These are phyloP conservation scores for Globisporangium lucens DNA, from an alignment of 352 stramenopile genomes.

Conservation along the genomic window DNA sequence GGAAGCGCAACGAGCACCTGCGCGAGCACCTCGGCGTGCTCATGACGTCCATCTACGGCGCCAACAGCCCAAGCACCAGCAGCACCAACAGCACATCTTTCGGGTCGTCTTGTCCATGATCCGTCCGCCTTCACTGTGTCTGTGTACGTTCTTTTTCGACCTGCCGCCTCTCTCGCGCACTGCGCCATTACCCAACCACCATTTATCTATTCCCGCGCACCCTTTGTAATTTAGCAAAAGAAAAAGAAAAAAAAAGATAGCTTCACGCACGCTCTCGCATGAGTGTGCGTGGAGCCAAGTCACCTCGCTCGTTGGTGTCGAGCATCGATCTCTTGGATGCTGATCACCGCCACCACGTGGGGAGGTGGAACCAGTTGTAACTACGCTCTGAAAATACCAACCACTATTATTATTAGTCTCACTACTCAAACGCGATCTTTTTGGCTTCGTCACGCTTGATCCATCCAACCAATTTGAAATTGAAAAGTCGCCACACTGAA, in stretches of 20 bases:
- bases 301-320: background rate
- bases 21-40: slow-evolving; percentile 51
- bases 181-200: background rate
- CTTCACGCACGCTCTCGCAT: background rate
- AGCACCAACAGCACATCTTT: background rate
- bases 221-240: background rate
- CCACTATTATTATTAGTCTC: background rate
- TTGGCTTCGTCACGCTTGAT: background rate
- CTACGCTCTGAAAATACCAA: background rate
- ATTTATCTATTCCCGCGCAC: background rate
- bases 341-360: background rate
- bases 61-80: background rate
- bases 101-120: background rate
- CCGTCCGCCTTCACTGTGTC: background rate
- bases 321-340: too few relatives aligned
- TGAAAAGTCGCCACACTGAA: background rate
- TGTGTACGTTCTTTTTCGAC: slow-evolving; percentile 6
- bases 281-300: background rate
- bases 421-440: background rate
- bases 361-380: background rate
- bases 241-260: background rate
- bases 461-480: background rate
- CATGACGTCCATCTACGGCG: slow-evolving; percentile 66
- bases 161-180: background rate
- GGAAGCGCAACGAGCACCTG: slow-evolving; percentile 60